These are phyloP conservation scores for Cynanchum wilfordii DNA, from an alignment of 257 asterid species.

Conservation along the genomic window DNA sequence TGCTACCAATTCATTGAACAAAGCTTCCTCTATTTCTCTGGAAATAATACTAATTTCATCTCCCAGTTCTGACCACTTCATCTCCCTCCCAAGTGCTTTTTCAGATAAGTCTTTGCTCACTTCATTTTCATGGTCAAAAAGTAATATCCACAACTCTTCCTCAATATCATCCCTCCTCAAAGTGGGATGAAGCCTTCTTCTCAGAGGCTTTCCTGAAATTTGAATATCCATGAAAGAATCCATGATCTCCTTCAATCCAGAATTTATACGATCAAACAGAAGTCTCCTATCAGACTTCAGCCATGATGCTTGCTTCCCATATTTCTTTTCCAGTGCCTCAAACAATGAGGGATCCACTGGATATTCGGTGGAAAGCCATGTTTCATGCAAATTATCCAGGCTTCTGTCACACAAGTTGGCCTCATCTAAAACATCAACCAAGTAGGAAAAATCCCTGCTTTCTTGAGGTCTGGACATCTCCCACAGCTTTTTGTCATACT, in stretches of 20 bases:
- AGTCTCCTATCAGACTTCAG: constrained; percentile 50
- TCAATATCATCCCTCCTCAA: constrained; percentile 53
- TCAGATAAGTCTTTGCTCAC: constrained; percentile 24
- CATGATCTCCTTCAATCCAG: constrained; percentile 38
- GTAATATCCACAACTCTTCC: constrained; percentile 62
- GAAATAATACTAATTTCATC: constrained; percentile 50
- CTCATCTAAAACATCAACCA: constrained; percentile 70
- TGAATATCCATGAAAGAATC: constrained; percentile 17
- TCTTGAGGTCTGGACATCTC: constrained; percentile 38
- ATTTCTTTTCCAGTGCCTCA: constrained; percentile 57
- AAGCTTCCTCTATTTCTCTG: constrained; percentile 46
- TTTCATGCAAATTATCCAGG: constrained; percentile 31
- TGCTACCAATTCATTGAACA: constrained; percentile 53
- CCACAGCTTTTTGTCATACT: constrained; percentile 26
- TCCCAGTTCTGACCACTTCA: constrained; percentile 45
- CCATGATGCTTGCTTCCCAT: constrained; percentile 64
- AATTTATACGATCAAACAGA: constrained; percentile 59
- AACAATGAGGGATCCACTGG: constrained; percentile 50
- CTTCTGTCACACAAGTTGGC: constrained; percentile 31
- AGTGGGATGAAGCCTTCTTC: constrained; percentile 17
- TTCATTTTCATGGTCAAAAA: constrained; percentile 40
- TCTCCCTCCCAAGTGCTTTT: constrained; percentile 35
- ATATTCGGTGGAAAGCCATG: constrained; percentile 41
- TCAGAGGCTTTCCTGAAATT: constrained; percentile 12
- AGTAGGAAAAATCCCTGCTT: constrained; percentile 60